Evolutionary conservation across 1,284 basidiomycete genomes (phyloP).

Genomic region (Cryptococcus maquisensis): DNA sequence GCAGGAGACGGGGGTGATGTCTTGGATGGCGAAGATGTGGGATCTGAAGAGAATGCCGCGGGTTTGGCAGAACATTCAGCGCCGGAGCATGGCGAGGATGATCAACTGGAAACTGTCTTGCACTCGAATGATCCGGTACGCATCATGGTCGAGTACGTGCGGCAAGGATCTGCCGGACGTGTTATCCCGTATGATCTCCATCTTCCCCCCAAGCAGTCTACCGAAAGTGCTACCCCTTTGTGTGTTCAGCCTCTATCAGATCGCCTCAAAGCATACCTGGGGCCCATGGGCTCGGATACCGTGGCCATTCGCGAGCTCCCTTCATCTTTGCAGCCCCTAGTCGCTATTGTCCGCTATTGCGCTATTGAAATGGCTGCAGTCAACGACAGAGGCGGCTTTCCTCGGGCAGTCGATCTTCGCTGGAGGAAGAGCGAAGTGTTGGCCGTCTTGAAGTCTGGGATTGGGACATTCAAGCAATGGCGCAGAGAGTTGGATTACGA

Average conservation of each 20-base stretch:
- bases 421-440: constrained; percentile 66
- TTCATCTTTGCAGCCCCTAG: constrained; percentile 28
- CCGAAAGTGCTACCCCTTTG: constrained; percentile 35
- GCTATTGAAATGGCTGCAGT: constrained; percentile 14
- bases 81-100: constrained; percentile 2
- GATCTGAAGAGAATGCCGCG: neutral
- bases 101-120: neutral
- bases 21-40: neutral
- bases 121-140: constrained; percentile 37
- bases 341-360: constrained; percentile 45
- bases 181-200: constrained; percentile 53
- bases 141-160: constrained; percentile 62
- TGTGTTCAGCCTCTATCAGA: constrained; percentile 55
- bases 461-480: constrained; percentile 29
- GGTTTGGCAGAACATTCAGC: neutral
- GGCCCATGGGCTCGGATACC: constrained; percentile 58
- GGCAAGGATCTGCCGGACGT: constrained; percentile 64
- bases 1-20: constrained; percentile 18
- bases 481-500: constrained; percentile 10
- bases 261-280: constrained; percentile 59
- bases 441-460: constrained; percentile 57
- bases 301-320: constrained; percentile 49
- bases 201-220: constrained; percentile 45
- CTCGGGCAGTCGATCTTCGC: neutral
- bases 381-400: constrained; percentile 1